Conservation (phyloP, 495 filamentous ascomycete species). For the Trichocladium uniseriatum region DNA sequence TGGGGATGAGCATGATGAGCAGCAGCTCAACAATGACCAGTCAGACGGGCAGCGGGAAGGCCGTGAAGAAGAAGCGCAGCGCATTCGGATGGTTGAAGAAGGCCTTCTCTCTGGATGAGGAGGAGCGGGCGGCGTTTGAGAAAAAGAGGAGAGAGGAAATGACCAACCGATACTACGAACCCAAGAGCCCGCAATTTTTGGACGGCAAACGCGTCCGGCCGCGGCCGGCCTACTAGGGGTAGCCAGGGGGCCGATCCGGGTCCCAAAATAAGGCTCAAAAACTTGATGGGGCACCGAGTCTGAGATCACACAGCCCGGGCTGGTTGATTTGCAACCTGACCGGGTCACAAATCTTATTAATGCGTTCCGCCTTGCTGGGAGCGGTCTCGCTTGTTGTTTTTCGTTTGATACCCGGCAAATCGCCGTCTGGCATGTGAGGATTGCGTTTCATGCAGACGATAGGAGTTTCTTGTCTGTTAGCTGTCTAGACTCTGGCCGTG, state of each 20-base stretch:
- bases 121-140: slow-evolving; percentile 45
- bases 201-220: slow-evolving; percentile 34
- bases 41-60: slow-evolving; percentile 23
- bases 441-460: neutral
- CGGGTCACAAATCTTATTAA: neutral
- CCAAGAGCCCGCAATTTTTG: slow-evolving; percentile 33
- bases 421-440: neutral
- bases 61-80: slow-evolving; percentile 49
- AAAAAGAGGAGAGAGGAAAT: slow-evolving; percentile 32
- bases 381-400: neutral
- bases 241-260: too few relatives aligned
- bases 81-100: slow-evolving; percentile 53
- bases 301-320: slow-evolving; percentile 1
- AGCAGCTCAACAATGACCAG: slow-evolving; percentile 29
- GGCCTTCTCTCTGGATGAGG: slow-evolving; percentile 47
- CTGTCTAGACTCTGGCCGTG: neutral
- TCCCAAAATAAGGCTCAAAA: too few relatives aligned
- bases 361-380: slow-evolving; percentile 6
- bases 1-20: slow-evolving; percentile 46
- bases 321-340: neutral
- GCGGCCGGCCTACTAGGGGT: slow-evolving; percentile 5
- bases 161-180: slow-evolving; percentile 35
- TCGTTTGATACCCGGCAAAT: slow-evolving; percentile 7
- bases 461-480: neutral
- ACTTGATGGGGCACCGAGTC: too few relatives aligned